Evolutionary conservation across 2,329 filamentous ascomycete species (phyloP).

Genomic region (Chaetothyriales sp.): DNA sequence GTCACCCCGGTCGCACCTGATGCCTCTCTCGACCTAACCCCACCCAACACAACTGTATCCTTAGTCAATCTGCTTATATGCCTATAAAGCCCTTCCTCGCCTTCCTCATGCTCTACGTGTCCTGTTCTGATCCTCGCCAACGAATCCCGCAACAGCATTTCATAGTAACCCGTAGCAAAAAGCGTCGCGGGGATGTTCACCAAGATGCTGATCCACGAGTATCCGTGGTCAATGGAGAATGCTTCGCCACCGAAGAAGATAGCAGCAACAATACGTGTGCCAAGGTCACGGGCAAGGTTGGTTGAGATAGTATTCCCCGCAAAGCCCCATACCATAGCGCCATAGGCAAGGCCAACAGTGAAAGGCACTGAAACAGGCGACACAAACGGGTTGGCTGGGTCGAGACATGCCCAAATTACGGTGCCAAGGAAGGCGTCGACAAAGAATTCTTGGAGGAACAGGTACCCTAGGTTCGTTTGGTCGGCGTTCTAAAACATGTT

Average conservation of each 20-base stretch:
- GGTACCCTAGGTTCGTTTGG: slow-evolving; percentile 41
- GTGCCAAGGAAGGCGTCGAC: slow-evolving; percentile 43
- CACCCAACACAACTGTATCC: too few relatives aligned
- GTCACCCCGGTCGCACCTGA: too few relatives aligned
- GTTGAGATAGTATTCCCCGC: slow-evolving; percentile 42
- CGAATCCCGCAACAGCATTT: slow-evolving; percentile 41
- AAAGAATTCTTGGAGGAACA: slow-evolving; percentile 48
- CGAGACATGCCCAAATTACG: slow-evolving; percentile 44
- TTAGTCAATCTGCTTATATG: slow-evolving; percentile 14
- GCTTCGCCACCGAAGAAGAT: slow-evolving; percentile 43
- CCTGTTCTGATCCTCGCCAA: slow-evolving; percentile 39
- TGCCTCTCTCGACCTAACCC: too few relatives aligned
- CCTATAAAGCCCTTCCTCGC: slow-evolving; percentile 37
- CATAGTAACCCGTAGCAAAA: slow-evolving; percentile 42
- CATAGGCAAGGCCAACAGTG: slow-evolving; percentile 44
- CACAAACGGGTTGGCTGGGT: slow-evolving; percentile 47
- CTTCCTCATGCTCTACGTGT: slow-evolving; percentile 37
- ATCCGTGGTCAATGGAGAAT: slow-evolving; percentile 31
- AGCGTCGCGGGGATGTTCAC: slow-evolving; percentile 46
- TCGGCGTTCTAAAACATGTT: slow-evolving; percentile 19
- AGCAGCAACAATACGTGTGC: slow-evolving; percentile 45
- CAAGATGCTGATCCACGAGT: slow-evolving; percentile 41
- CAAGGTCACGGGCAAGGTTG: slow-evolving; percentile 46
- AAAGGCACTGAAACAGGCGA: slow-evolving; percentile 36
- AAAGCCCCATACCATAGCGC: slow-evolving; percentile 43